These are phyloP conservation scores for Phaeophleospora eucalypticola DNA, from an alignment of 2,329 filamentous ascomycete genomes.

Conservation along the genomic window DNA sequence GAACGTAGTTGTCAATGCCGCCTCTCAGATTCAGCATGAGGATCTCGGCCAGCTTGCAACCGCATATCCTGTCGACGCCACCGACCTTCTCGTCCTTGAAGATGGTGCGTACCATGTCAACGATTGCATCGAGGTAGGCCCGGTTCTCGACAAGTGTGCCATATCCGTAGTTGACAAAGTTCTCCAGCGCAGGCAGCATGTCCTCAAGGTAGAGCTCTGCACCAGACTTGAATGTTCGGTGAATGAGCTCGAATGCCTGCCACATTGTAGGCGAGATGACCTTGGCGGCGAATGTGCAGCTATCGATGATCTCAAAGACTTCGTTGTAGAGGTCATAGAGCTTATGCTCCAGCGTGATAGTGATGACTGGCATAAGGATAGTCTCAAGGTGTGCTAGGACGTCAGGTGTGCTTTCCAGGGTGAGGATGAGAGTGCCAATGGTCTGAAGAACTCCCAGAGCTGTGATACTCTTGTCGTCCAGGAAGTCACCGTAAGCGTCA, in stretches of 20 bases:
- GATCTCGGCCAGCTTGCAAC: slow-evolving; percentile 94
- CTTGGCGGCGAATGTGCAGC: slow-evolving; percentile 97
- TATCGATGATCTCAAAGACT: slow-evolving; percentile 98
- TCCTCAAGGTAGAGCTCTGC: slow-evolving; percentile 97
- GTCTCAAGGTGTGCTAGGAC: slow-evolving; percentile 91
- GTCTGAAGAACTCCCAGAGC: slow-evolving; percentile 94
- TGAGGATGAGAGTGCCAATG: slow-evolving; percentile 94
- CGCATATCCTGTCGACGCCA: slow-evolving; percentile 90
- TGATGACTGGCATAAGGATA: slow-evolving; percentile 94
- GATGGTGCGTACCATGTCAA: slow-evolving; percentile 92
- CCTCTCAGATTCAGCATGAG: slow-evolving; percentile 94
- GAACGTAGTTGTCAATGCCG: slow-evolving; percentile 81
- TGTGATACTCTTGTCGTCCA: slow-evolving; percentile 98
- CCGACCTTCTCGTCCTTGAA: slow-evolving; percentile 90
- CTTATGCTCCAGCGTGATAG: slow-evolving; percentile 94
- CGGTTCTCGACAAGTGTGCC: slow-evolving; percentile 76
- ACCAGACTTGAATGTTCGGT: slow-evolving; percentile 93
- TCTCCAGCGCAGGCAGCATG: slow-evolving; percentile 96
- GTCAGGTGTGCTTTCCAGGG: slow-evolving; percentile 92
- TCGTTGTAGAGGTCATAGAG: slow-evolving; percentile 97
- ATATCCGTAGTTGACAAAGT: slow-evolving; percentile 92
- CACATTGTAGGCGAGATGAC: slow-evolving; percentile 95
- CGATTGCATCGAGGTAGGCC: slow-evolving; percentile 80
- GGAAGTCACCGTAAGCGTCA: slow-evolving; percentile 79
- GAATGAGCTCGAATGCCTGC: slow-evolving; percentile 95